These are phyloP conservation scores for Plectranthus barbatus DNA, from an alignment of 257 asterid genomes.

Conservation along the genomic window DNA sequence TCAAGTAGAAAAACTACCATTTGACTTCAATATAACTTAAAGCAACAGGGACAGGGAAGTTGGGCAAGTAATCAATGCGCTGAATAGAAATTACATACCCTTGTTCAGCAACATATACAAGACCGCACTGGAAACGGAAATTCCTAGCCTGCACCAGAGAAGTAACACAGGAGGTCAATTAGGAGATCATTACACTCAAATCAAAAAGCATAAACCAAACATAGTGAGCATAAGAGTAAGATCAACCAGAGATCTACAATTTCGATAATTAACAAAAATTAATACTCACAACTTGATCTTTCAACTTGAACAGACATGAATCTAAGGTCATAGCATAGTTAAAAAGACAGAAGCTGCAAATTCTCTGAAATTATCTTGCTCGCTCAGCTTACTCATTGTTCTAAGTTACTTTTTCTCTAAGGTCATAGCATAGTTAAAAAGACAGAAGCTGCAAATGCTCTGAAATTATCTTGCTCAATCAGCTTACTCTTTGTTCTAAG, in stretches of 20 bases:
- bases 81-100: slow-evolving; percentile 48
- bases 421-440: background rate
- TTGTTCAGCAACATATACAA: slow-evolving; percentile 93
- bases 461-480: background rate
- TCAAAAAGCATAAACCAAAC: background rate
- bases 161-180: background rate
- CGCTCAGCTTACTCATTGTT: background rate
- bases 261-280: slow-evolving; percentile 1
- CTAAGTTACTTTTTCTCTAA: background rate
- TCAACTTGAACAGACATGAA: slow-evolving; percentile 7
- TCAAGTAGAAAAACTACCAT: slow-evolving; percentile 1
- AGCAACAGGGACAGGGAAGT: background rate
- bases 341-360: background rate
- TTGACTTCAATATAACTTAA: background rate
- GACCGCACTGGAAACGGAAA: slow-evolving; percentile 92
- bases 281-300: background rate
- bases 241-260: background rate
- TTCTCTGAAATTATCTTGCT: background rate
- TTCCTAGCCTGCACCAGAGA: slow-evolving; percentile 80
- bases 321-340: background rate
- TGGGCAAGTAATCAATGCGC: background rate
- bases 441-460: background rate
- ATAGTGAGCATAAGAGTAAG: slow-evolving; percentile 3
- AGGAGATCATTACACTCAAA: slow-evolving; percentile 4
- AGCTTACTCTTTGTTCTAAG: background rate